Evolutionary conservation across 371 early-diverging fungal species (phyloP).

Genomic region (Mortierella sp.): DNA sequence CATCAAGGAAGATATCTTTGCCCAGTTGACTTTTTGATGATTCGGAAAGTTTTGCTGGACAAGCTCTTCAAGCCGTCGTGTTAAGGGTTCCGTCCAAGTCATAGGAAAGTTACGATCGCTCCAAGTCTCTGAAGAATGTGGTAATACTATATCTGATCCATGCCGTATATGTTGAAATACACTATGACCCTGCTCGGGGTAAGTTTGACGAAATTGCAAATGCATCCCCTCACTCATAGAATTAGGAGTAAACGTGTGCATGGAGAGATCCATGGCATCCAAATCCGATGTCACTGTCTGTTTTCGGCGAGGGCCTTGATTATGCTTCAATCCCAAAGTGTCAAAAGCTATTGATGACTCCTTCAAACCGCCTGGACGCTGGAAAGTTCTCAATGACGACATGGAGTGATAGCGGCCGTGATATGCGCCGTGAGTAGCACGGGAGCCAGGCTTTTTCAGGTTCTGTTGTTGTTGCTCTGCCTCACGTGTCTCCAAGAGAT

Average conservation of each 20-base stretch:
- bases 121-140: conserved; percentile 11
- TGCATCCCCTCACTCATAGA: conserved; percentile 9
- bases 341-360: neutral
- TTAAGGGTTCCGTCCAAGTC: conserved; percentile 45
- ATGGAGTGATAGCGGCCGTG: conserved; percentile 21
- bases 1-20: conserved; percentile 36
- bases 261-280: conserved; percentile 9
- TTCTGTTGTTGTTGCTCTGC: conserved; percentile 22
- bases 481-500: conserved; percentile 37
- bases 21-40: conserved; percentile 45
- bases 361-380: neutral
- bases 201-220: neutral
- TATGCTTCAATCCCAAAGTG: neutral
- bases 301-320: conserved; percentile 3
- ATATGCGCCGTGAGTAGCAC: neutral
- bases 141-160: conserved; percentile 11
- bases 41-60: conserved; percentile 32
- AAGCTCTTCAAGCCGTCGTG: conserved; percentile 30
- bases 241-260: neutral
- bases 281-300: conserved; percentile 15
- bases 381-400: conserved; percentile 7
- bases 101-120: conserved; percentile 27
- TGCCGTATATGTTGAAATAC: conserved; percentile 18
- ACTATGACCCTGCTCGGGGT: neutral
- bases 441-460: neutral